Base-by-base conservation (phyloP, 805 yeast genomes). In the Pichia paraexigua region DNA sequence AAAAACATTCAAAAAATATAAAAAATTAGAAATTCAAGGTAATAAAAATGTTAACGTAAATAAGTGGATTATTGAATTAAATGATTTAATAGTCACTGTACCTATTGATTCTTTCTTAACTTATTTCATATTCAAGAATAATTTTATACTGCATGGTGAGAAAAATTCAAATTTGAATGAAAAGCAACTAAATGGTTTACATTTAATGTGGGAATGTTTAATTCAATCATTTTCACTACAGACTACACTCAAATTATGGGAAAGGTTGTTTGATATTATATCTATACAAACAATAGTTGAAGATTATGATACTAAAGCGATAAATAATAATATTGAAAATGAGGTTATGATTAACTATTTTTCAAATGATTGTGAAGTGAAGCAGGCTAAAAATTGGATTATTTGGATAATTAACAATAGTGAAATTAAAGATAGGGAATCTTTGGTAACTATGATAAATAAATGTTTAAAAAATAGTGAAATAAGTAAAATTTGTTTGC, bases 1-100 rank as follows among this genome's bases (percentile, higher is more conserved):
- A 47, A 76, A 79, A 53, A 62, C 60, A 5, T 78, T 76, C 65
- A 75, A 82, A 59, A 72, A 77, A 48, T 64, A 78, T 12, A 63
- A 86, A 37, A 74, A 78, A 54, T 66, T 68, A 25, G 53, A 75
- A 73, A 54, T 64, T 45, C 48, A 54, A 2, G 80, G 78, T 0
- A 55, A 37, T 53, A n/a, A 70, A 68, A 54, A 75, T 73, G 55
- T 72, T 78, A 78, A 62, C 59, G 25, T 45, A 13, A 53, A 71
- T 3, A 53, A 53, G 28, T 46, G 52, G 9, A 45, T 55, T 24
- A 17, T 40, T 10, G 42, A 24, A 24, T 41, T 48, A 7, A 40
- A 46, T 12, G 17, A 32, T 18, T 5, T 50, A 3, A 44, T 54
- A 18, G 17, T 28, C 1, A 18, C 27, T 11, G 39, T 45, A 13